These are phyloP conservation scores for Maudiozyma bulderi DNA, from an alignment of 805 yeast species.

Conservation along the genomic window DNA sequence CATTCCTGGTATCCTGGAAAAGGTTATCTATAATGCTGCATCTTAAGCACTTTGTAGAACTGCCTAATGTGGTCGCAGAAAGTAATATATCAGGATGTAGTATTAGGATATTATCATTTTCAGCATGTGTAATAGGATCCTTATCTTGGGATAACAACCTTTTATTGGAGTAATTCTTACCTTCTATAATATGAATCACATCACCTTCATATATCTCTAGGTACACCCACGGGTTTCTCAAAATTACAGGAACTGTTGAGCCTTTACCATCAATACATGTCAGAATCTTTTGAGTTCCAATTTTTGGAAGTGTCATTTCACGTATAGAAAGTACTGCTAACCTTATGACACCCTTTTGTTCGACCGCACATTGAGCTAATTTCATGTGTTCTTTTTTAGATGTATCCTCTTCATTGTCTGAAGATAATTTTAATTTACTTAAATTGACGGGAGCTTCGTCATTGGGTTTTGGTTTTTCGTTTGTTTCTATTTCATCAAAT, in stretches of 20 bases:
- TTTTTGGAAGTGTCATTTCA: slow-evolving; percentile 13
- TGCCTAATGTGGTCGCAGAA: slow-evolving; percentile 75
- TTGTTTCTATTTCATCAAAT: not conserved
- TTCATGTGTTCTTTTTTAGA: slow-evolving; percentile 5
- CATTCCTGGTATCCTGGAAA: slow-evolving; percentile 50
- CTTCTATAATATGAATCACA: slow-evolving; percentile 49
- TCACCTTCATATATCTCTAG: slow-evolving; percentile 43
- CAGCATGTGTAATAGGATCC: slow-evolving; percentile 17
- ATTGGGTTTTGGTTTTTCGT: no score
- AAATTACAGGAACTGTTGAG: slow-evolving; percentile 33
- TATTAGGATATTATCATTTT: slow-evolving; percentile 51
- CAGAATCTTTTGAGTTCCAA: slow-evolving; percentile 43
- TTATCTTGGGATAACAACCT: slow-evolving; percentile 23
- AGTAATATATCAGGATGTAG: slow-evolving; percentile 78
- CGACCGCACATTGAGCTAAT: slow-evolving; percentile 36
- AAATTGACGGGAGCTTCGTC: no score
- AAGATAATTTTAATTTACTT: no score
- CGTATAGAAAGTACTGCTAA: slow-evolving; percentile 14
- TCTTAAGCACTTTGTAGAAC: slow-evolving; percentile 64
- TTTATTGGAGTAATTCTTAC: slow-evolving; percentile 27
- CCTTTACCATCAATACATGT: slow-evolving; percentile 37
- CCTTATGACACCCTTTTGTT: slow-evolving; percentile 35
- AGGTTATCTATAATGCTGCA: slow-evolving; percentile 52
- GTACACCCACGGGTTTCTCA: slow-evolving; percentile 53
- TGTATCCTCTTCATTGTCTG: not conserved